These are phyloP conservation scores for Porcisia hertigi DNA, from an alignment of 208 protist species.

Conservation along the genomic window DNA sequence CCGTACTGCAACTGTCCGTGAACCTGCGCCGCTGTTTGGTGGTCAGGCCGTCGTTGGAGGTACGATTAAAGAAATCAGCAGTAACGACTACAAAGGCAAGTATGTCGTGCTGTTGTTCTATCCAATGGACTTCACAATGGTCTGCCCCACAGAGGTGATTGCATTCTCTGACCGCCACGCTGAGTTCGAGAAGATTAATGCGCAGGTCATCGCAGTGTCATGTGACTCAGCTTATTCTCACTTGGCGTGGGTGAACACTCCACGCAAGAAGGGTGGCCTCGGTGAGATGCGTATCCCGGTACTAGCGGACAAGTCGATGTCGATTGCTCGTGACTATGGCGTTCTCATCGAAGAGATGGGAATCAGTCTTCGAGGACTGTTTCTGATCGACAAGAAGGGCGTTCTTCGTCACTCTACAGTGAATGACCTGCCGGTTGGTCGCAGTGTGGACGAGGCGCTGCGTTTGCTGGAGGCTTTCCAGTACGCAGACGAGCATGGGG, in stretches of 20 bases:
- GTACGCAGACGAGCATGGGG: constrained; percentile 94
- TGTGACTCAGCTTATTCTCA: constrained; percentile 95
- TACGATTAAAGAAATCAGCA: constrained; percentile 92
- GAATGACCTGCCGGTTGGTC: constrained; percentile 96
- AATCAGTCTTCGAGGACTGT: constrained; percentile 91
- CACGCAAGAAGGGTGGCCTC: constrained; percentile 96
- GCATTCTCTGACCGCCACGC: constrained; percentile 91
- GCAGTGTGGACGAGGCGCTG: constrained; percentile 95
- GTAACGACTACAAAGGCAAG: constrained; percentile 92
- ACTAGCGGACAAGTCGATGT: constrained; percentile 94
- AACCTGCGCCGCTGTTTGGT: constrained; percentile 89
- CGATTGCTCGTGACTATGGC: constrained; percentile 94
- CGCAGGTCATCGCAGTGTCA: constrained; percentile 92
- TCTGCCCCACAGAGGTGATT: constrained; percentile 97
- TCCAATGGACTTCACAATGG: constrained; percentile 97
- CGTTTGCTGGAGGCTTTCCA: constrained; percentile 96
- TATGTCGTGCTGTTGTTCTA: constrained; percentile 97
- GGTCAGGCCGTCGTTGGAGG: constrained; percentile 95
- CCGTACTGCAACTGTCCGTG: constrained; percentile 77
- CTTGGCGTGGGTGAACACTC: constrained; percentile 95
- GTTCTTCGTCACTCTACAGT: constrained; percentile 92
- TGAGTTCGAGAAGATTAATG: constrained; percentile 92
- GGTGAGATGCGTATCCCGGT: constrained; percentile 96
- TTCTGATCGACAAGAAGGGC: constrained; percentile 96
- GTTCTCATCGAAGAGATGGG: constrained; percentile 92